Base-by-base conservation (phyloP, 2,329 filamentous ascomycete genomes). In the Fusarium hainanense region DNA sequence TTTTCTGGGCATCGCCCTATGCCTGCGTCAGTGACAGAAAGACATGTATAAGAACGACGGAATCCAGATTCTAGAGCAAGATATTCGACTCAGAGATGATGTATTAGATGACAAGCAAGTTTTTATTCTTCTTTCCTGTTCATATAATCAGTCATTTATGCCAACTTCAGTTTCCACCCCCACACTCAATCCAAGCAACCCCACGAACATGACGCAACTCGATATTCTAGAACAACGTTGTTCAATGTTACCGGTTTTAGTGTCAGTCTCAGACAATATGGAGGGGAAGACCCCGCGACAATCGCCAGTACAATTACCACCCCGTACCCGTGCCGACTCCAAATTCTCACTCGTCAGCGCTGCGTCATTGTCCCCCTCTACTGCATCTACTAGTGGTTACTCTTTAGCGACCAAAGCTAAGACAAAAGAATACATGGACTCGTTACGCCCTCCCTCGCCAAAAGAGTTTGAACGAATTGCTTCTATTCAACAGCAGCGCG, bases 401-500 rank as follows among this genome's bases (percentile, higher is more conserved):
- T 47, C 28, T 10, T 67, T 48, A 43, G 34, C 49, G 34, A 69
- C 63, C 42, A 57, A 41, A 41, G 10, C 67, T 51, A 79, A 77
- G 58, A 74, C 75, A 50, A 80, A 82, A 68, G 77, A 81, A 63
- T 88, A 88, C 73, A 80, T 88, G 77, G 84, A 85, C 59, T 84
- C 84, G 12, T 77, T 87, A 13, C 78, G 83, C 21, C 80, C 82
- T 44, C 85, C 85, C 4, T 83, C 84, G 2, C 69, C 68, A 28
- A 78, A 83, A 30, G 80, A 84, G 59, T 84, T 88, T 34, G 77
- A 82, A 64, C 81, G 81, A 62, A 87, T 89, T 49, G 79, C 81
- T 34, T 77, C 77, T 21, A 77, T 86, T 10, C 87, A 89, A 71
- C 78, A 84, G 50, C 69, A 81, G 49, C 82, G 80, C 41, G 84